Conservation (phyloP, 371 early-diverging fungal genomes). For the Dentiscutata heterogama region DNA sequence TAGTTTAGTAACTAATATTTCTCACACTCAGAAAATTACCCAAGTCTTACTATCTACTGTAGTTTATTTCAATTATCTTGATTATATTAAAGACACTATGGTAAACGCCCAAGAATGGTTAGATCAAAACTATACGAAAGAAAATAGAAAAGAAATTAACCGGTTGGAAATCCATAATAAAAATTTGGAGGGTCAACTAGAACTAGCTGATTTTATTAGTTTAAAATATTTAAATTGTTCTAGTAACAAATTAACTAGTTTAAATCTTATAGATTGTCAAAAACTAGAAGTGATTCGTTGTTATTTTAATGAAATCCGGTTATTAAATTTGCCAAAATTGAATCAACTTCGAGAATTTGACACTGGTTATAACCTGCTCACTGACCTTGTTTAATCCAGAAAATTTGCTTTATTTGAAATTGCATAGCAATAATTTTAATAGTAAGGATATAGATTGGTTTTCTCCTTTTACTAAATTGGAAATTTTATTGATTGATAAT, state of each 20-base stretch:
- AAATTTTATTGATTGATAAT: background rate
- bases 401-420: no score
- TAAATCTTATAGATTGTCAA: constrained; percentile 1
- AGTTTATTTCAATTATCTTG: no score
- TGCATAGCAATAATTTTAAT: background rate
- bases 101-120: constrained; percentile 39
- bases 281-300: no score
- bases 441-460: background rate
- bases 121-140: constrained; percentile 27
- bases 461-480: constrained; percentile 2
- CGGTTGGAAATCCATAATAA: constrained; percentile 7
- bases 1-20: no score
- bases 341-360: no score
- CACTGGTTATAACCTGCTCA: no score
- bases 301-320: background rate
- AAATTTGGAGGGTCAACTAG: constrained; percentile 9
- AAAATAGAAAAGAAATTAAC: constrained; percentile 16
- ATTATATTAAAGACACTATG: no score
- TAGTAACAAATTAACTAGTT: constrained; percentile 20
- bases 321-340: no score
- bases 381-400: no score
- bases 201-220: constrained; percentile 9
- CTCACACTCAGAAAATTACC: no score
- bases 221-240: constrained; percentile 36
- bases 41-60: no score